Base-by-base conservation (phyloP, 768 basidiomycete species). In the Sarcomyxa edulis region DNA sequence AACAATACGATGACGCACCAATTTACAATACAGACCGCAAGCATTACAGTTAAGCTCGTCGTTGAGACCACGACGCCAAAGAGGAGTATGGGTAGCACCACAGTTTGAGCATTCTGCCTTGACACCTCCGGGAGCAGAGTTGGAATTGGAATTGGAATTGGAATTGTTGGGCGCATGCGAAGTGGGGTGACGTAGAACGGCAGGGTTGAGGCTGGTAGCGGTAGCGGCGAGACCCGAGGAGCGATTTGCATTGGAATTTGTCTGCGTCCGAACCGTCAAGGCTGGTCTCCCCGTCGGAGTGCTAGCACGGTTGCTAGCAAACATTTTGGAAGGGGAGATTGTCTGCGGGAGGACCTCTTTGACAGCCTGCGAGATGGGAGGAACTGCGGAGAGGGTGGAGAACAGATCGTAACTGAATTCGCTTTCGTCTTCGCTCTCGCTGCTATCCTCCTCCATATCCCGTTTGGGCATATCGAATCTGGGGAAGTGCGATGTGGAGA, bases 11-110 rank as follows among this genome's bases (percentile, higher is more conserved):
- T 14, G 31, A 72, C 78, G 35, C 52, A 84, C 88, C 61, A 88
- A 55, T 54, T 91, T 91, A 58, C 86, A 92, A 54, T 92, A 92
- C 28, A 91, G 62, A 4, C 88, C 89, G 46, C 88, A 91, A 0
- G 88, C 88, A 49, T 92, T 91, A 54, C 89, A 91, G 49, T 92
- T 92, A 41, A 92, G 58, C 62, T 92, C 88, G 47, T 92, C 89
- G 45, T 90, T 91, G 48, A 92, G 59, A 0, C 88, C 89, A 2
- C 88, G 72, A 12, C 89, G 69, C 88, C 89, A 92, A 19, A 92
- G 72, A 6, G 89, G 88, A 0, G 89, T 91, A 46, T 89, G 87
- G 0, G 87, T 91, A 4, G 88, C 88, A 15, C 88, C 89, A 50
- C 88, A 91, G 58, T 90, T 91, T 6, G 82, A 82, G 52, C 89